Evolutionary conservation across 2,329 filamentous ascomycete species (phyloP), one percentile per base, ranked within the genome.

Genomic region (Colletotrichum lini): DNA sequence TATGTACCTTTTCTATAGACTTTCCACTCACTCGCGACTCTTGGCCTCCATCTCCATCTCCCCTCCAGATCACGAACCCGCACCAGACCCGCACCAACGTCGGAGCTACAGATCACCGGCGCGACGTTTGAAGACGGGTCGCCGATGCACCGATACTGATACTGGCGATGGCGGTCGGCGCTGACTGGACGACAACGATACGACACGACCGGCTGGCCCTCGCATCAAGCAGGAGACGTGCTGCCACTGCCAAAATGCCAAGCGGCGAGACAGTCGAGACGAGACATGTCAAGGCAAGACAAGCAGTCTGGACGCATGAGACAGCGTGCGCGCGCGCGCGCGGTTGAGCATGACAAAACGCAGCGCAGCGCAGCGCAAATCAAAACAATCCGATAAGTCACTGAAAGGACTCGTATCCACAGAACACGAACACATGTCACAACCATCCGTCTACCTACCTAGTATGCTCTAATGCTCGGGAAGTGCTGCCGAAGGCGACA

Each of bases 401-500:
- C 30, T 2, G 30, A 42, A 38, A n/a, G 54, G 42, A 57, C 7
- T 13, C 50, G 15, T 26, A 40, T 40, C 23, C 5, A 42, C 42
- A 47, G 2, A 16, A 13, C n/a, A 26, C 5, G 35, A 44, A n/a
- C n/a, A n/a, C n/a, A 62, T 42, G 21, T 26, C 35, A 26, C 26
- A 26, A 26, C 26, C 26, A 26, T 26, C 26, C 4, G 4, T 26
- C 26, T 26, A 26, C 26, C 26, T n/a, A n/a, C n/a, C n/a, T n/a
- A n/a, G n/a, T 26, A 13, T 40, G n/a, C 47, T 4, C 42, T 21
- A 62, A 59, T 63, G 58, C 56, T 63, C 68, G 68, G 57, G 9
- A 54, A 40, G 42, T n/a, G 67, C 56, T 67, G 63, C 57, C 65
- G 65, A 58, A 58, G 50, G 44, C n/a, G 52, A 47, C n/a, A 23